Percentiles rank a stretch among this genome's conserved stretches.
Evolutionary conservation across 805 yeast species (phyloP).

Genomic region (Wickerhamiella allomyrinae): DNA sequence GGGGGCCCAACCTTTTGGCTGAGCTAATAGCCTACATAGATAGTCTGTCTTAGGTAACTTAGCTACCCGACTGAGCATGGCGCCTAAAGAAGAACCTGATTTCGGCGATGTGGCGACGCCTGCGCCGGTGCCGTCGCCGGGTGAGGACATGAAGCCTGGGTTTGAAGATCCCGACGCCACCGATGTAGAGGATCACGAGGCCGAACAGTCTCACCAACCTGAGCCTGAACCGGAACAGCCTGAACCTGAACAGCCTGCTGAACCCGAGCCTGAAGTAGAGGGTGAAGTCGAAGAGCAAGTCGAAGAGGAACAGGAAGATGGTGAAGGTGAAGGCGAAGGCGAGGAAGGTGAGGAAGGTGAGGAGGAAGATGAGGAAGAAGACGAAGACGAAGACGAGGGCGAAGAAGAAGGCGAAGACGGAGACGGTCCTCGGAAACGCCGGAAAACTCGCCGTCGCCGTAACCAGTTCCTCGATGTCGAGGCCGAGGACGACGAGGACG

Average conservation of each 20-base stretch:
- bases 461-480: conserved; percentile 95
- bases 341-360: conserved; percentile 30
- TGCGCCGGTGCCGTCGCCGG: background rate
- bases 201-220: background rate
- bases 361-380: conserved; percentile 22
- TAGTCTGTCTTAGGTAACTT: no score
- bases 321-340: conserved; percentile 8
- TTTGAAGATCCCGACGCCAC: no score
- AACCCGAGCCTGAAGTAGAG: background rate
- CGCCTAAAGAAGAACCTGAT: no score
- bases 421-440: conserved; percentile 19
- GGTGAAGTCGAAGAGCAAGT: conserved; percentile 10
- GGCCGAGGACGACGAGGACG: conserved; percentile 97
- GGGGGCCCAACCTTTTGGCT: no score
- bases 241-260: background rate
- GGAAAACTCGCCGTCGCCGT: conserved; percentile 31
- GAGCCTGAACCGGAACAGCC: no score
- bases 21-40: no score
- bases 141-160: no score
- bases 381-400: conserved; percentile 27
- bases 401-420: conserved; percentile 45
- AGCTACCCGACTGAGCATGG: no score
- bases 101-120: background rate
- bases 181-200: background rate
- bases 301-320: conserved; percentile 21